Evolutionary conservation across 164 flowering plant species (phyloP).

Genomic region (Taxillus chinensis): DNA sequence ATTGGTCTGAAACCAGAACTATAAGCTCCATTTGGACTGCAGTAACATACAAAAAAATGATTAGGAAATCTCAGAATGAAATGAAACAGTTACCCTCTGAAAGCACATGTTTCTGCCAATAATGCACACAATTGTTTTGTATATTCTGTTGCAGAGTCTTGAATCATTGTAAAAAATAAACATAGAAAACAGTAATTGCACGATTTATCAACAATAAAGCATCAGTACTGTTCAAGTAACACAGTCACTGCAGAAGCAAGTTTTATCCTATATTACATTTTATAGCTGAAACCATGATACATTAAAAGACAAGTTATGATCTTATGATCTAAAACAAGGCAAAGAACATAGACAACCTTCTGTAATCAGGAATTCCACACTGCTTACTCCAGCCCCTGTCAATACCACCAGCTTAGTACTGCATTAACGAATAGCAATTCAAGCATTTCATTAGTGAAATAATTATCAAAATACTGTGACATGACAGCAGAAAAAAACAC

Average conservation of each 20-base stretch:
- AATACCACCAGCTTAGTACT: constrained; percentile 71
- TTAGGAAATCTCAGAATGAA: neutral
- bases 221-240: no score
- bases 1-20: constrained; percentile 92
- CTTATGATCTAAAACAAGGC: neutral
- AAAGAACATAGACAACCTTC: constrained; percentile 44
- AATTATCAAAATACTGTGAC: no score
- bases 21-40: constrained; percentile 98
- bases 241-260: neutral
- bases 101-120: neutral
- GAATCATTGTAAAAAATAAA: no score
- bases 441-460: no score
- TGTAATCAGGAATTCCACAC: constrained; percentile 92
- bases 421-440: constrained; percentile 11
- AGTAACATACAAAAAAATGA: constrained; percentile 7
- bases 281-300: neutral
- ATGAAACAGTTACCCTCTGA: neutral
- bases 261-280: neutral
- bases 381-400: constrained; percentile 97
- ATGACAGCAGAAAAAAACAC: no score
- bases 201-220: no score
- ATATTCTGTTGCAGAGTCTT: neutral
- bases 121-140: neutral
- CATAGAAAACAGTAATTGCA: no score
- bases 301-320: neutral